A percentile compares a stretch with the other conserved stretches of the same genome.
phyloP scores from a whole-genome alignment of 495 filamentous ascomycete species.

The Tuber calosporum region DNA sequence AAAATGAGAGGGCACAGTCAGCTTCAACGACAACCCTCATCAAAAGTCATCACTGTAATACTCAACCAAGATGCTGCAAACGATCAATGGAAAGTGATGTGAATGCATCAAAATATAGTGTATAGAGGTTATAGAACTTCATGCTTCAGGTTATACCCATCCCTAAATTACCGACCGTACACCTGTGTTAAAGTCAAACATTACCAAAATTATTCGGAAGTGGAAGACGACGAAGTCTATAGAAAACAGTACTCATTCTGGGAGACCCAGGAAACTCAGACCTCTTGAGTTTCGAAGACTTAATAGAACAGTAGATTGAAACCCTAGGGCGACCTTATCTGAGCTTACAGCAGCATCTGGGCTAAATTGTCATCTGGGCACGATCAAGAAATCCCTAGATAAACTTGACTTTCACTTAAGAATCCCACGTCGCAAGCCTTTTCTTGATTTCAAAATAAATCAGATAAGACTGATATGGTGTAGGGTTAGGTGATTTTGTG shows the following conservation, averaged over 20 bases:
- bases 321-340: neutral
- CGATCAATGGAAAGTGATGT: neutral
- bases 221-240: neutral
- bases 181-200: neutral
- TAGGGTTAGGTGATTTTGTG: neutral
- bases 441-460: neutral
- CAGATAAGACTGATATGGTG: neutral
- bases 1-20: too few species aligned
- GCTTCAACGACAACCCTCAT: neutral
- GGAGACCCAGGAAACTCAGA: neutral
- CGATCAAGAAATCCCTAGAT: neutral
- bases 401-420: slow-evolving; percentile 3
- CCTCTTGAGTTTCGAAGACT: neutral
- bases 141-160: neutral
- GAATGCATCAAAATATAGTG: neutral
- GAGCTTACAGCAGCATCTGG: slow-evolving; percentile 1
- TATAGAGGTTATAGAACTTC: neutral
- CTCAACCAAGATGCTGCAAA: slow-evolving; percentile 3
- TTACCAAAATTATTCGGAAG: slow-evolving; percentile 1
- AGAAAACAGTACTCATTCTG: neutral
- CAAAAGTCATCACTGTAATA: neutral
- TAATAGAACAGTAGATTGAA: neutral
- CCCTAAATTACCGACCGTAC: neutral
- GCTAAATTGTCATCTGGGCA: neutral
- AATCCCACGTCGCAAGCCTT: slow-evolving; percentile 2